Base-by-base conservation (phyloP, 768 basidiomycete species). In the Porphyrellus cyaneotinctus region DNA sequence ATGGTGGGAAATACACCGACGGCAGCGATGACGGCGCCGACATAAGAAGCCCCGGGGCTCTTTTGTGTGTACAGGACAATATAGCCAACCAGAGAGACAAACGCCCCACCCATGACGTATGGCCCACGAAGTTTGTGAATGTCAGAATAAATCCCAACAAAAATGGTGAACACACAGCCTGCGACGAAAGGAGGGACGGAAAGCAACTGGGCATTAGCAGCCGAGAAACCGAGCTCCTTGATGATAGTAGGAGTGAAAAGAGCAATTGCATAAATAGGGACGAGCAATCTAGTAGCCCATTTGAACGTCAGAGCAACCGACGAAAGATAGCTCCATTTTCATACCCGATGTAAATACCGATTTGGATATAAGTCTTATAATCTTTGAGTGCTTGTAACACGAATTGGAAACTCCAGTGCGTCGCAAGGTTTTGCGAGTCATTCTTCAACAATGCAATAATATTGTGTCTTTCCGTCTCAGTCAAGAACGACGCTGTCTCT, bases 401-500 rank as follows among this genome's bases (percentile, higher is more conserved):
- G 43, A 79, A 81, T 43, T 69, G 71, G 26, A 61, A 65, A 39
- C 75, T 67, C 44, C 70, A 79, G 49, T 78, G 74, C 1, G 74
- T 79, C 10, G 76, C 71, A 23, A 75, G 74, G 53, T 72, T 71
- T 56, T 74, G 74, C 2, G 69, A 61, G 46, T 81, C 79, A 44
- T 74, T 71, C 54, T 72, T 74, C 48, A 81, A 61, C 17, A 49
- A 35, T n/a, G 2, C 38, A 13, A 74, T 52, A 7, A 81, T 65
- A 43, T 65, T 58, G 38, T 47, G 58, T 43, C 72, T 74, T 58
- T 84, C 82, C 2, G 58, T 50, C 10, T 72, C 69, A 12, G 72
- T 76, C 51, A 84, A 65, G 68, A 83, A 85, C 22, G 66, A 72
- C 12, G 82, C 82, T 2, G 82, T 84, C 56, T 78, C 76, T 23